Evolutionary conservation across 768 basidiomycete genomes (phyloP).

Genomic region (Trametes elegans): DNA sequence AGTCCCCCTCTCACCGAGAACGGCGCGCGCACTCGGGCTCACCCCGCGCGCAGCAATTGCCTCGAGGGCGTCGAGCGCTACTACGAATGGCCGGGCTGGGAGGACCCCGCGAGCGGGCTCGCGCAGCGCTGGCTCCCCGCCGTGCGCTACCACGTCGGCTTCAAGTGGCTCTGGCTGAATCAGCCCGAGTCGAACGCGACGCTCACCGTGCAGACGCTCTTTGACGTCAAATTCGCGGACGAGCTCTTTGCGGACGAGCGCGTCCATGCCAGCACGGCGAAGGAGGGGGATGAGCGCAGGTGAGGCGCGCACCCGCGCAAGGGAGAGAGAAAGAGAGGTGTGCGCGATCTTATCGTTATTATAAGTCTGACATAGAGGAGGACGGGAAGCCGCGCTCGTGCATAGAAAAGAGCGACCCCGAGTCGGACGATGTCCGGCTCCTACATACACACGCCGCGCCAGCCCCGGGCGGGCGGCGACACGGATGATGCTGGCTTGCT

Average conservation of each 20-base stretch:
- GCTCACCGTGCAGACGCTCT: conserved; percentile 34
- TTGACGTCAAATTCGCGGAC: conserved; percentile 41
- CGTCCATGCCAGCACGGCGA: background rate
- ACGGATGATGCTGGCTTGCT: too few relatives aligned
- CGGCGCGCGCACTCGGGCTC: background rate
- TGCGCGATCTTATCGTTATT: too few relatives aligned
- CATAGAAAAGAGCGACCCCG: too few relatives aligned
- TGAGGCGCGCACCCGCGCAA: too few relatives aligned
- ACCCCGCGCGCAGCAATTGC: conserved; percentile 38
- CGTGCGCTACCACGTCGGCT: conserved; percentile 44
- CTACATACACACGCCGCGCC: too few relatives aligned
- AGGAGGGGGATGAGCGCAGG: too few relatives aligned
- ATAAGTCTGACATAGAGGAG: too few relatives aligned
- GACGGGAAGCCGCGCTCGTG: too few relatives aligned
- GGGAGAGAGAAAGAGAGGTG: too few relatives aligned
- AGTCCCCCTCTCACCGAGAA: conserved; percentile 18
- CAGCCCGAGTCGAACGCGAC: conserved; percentile 23
- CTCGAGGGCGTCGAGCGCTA: conserved; percentile 41
- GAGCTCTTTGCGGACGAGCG: conserved; percentile 31
- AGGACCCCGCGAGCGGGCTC: conserved; percentile 38
- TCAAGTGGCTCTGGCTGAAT: conserved; percentile 53
- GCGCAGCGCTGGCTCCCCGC: conserved; percentile 43
- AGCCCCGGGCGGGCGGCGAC: too few relatives aligned
- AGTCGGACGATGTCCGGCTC: too few relatives aligned
- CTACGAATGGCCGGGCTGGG: conserved; percentile 47